phyloP scores from a whole-genome alignment of 352 stramenopile genomes.

The Globisporangium cederbergense region DNA sequence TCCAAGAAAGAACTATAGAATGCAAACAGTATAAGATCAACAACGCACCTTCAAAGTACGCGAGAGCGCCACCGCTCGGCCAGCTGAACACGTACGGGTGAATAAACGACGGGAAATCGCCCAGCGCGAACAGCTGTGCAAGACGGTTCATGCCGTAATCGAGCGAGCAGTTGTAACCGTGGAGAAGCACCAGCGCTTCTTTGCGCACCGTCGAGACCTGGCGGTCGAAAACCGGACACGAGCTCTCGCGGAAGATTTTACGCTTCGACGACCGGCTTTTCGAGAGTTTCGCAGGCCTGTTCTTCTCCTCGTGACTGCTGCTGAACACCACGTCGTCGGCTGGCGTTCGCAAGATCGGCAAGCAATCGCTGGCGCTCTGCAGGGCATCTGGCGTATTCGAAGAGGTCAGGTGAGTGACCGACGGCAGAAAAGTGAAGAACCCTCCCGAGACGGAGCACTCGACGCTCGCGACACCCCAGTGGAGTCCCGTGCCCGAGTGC shows the following conservation, averaged over 20 bases:
- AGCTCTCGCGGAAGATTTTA: conserved; percentile 22
- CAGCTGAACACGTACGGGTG: conserved; percentile 47
- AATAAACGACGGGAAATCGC: conserved; percentile 33
- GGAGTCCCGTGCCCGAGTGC: conserved; percentile 34
- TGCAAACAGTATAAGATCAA: not conserved
- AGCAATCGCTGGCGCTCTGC: conserved; percentile 35
- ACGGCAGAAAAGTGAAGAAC: conserved; percentile 69
- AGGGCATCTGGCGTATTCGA: conserved; percentile 31
- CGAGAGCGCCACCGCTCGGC: conserved; percentile 30
- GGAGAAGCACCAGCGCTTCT: conserved; percentile 33
- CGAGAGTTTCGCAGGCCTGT: conserved; percentile 1
- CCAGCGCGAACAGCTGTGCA: conserved; percentile 29
- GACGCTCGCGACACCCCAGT: conserved; percentile 80
- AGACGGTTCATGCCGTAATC: conserved; percentile 31
- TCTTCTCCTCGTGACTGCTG: conserved; percentile 17
- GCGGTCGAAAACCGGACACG: conserved; percentile 16
- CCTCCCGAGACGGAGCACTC: conserved; percentile 72
- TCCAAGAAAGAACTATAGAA: not conserved
- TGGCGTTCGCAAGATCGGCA: conserved; percentile 36
- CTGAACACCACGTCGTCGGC: conserved; percentile 53
- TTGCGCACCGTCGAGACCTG: not conserved
- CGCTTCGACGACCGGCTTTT: conserved; percentile 20
- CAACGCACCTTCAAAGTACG: conserved; percentile 32
- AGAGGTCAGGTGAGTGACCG: conserved; percentile 48
- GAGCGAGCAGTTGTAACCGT: conserved; percentile 38